Conservation (phyloP, 305 asterid species). For the Fraxinus ornus region DNA sequence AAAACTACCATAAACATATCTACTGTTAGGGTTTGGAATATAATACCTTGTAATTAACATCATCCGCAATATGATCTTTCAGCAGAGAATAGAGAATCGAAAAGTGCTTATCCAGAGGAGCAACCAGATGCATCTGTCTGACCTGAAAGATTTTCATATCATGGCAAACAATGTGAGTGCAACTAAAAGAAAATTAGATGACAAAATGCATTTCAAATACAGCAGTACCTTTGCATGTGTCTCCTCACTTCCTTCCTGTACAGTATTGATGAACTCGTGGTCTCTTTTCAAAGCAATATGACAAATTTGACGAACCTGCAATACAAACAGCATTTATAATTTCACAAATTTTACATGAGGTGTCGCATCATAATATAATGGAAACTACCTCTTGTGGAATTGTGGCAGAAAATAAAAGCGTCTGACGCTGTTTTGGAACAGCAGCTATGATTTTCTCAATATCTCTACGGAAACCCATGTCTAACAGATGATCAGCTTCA, state of each 20-base stretch:
- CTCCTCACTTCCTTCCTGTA: slow-evolving; percentile 89
- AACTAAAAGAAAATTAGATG: slow-evolving; percentile 2
- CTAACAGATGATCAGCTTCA: slow-evolving; percentile 96
- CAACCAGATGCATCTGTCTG: slow-evolving; percentile 72
- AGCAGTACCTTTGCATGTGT: slow-evolving; percentile 76
- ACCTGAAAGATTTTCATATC: slow-evolving; percentile 52
- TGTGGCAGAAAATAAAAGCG: slow-evolving; percentile 95
- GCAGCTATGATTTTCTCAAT: slow-evolving; percentile 88
- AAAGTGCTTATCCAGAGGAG: slow-evolving; percentile 79
- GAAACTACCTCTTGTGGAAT: slow-evolving; percentile 71
- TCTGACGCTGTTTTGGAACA: slow-evolving; percentile 96
- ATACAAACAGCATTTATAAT: slow-evolving; percentile 10
- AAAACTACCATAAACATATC: not conserved
- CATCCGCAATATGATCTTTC: slow-evolving; percentile 82
- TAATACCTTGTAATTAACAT: slow-evolving; percentile 81
- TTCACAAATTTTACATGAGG: slow-evolving; percentile 12
- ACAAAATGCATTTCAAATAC: slow-evolving; percentile 6
- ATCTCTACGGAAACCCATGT: slow-evolving; percentile 96
- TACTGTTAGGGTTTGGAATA: not conserved
- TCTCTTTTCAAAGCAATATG: slow-evolving; percentile 91
- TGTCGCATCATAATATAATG: not conserved
- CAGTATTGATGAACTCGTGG: slow-evolving; percentile 86
- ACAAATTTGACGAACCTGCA: slow-evolving; percentile 91
- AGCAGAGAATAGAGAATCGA: slow-evolving; percentile 65
- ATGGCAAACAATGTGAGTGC: slow-evolving; percentile 4